Conservation (phyloP, 2,329 filamentous ascomycete species). For the Eurotiales sp. region DNA sequence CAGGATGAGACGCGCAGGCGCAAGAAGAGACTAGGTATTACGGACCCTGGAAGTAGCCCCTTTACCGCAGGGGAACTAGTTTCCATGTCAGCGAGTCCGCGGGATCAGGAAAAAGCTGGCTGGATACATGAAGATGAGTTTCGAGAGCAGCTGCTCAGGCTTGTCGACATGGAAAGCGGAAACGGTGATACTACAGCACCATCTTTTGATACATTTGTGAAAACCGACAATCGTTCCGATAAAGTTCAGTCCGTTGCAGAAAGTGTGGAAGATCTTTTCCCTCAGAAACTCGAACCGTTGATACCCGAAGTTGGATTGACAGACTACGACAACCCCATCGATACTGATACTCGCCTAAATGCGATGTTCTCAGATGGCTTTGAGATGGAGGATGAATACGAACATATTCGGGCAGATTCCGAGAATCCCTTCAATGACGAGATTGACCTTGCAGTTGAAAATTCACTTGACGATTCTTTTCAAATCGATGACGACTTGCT, state of each 20-base stretch:
- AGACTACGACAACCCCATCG: slow-evolving; percentile 17
- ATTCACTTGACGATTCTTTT: slow-evolving; percentile 15
- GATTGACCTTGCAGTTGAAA: slow-evolving; percentile 14
- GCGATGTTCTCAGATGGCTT: slow-evolving; percentile 50
- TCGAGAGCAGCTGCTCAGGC: slow-evolving; percentile 57
- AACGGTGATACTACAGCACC: slow-evolving; percentile 42
- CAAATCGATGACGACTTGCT: slow-evolving; percentile 14
- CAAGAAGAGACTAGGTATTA: slow-evolving; percentile 65
- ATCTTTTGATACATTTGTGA: slow-evolving; percentile 65
- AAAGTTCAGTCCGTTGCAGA: slow-evolving; percentile 72
- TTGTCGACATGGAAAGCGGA: slow-evolving; percentile 62
- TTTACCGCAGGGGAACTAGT: slow-evolving; percentile 78
- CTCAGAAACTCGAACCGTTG: slow-evolving; percentile 53
- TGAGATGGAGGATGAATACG: slow-evolving; percentile 40
- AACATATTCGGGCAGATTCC: slow-evolving; percentile 33
- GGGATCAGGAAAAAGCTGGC: slow-evolving; percentile 66
- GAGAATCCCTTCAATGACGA: slow-evolving; percentile 18
- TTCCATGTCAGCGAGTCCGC: slow-evolving; percentile 81
- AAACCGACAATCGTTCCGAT: slow-evolving; percentile 50
- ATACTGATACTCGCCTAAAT: slow-evolving; percentile 62
- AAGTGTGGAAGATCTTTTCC: slow-evolving; percentile 83
- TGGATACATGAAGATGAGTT: slow-evolving; percentile 95
- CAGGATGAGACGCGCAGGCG: slow-evolving; percentile 79
- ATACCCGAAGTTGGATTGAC: slow-evolving; percentile 19
- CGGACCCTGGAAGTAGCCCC: slow-evolving; percentile 64